Base-by-base conservation (phyloP, 257 asterid species). In the Salvia miltiorrhiza region DNA sequence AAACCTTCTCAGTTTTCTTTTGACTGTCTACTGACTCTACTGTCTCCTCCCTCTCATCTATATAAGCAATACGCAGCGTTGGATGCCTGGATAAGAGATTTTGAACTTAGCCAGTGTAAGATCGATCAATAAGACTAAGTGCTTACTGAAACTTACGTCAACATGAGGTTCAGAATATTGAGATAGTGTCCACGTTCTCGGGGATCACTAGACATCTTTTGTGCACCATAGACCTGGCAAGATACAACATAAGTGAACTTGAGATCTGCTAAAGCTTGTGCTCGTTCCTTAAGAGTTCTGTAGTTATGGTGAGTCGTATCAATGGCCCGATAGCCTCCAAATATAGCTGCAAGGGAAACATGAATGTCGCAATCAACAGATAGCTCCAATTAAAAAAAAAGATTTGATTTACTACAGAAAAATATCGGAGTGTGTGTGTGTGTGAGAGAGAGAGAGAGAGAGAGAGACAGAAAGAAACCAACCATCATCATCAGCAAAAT, bases 171-270 rank as follows among this genome's bases (percentile, higher is more conserved):
- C 79, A 94, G 79, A 78, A 94, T 89, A 77, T 91, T 89, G 56
- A 45, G 73, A 71, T 94, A 94, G 80, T 88, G 85, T 77, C 93
- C 87, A 49, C 88, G 87, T 49, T 89, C 96, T 78, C 82, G 83
- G 43, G 28, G 0, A 58, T 85, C 90, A 61, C 89, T 76, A 47
- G 99, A 89, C 78, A 89, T 86, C 74, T 94, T 94, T 82, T 91
- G 97, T 70, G 88, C 84, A 61, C 99, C 99, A 69, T 94, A 94
- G 59, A 87, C 73, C 78, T 94, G 99, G 78, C 99, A 94, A 41
- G 99, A 94, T 57, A 94, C 99, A 53, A 94, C 96, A 76, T 94
- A 94, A 63, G 99, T 94, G 81, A 94, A 94, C 81, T 94, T 94
- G 82, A 91, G 57, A 85, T 94, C 97, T 19, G 99, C 99, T 80